Conservation (phyloP, 768 basidiomycete genomes). For the Tricholoma hemisulphureum region DNA sequence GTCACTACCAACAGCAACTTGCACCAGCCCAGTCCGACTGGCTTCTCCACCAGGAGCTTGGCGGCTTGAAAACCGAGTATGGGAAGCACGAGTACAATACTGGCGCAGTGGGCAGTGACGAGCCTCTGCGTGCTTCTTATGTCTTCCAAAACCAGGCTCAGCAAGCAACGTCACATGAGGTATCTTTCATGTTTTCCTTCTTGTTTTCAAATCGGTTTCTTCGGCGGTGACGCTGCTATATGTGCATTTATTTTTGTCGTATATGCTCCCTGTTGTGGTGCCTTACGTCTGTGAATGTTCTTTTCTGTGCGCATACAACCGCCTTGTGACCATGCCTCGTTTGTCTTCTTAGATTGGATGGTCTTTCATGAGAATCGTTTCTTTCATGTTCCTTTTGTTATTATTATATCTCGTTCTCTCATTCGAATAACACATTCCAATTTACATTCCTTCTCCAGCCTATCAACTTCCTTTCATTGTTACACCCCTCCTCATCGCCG, state of each 20-base stretch:
- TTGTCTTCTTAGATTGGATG: too few relatives aligned
- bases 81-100: conserved; percentile 6
- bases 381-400: too few relatives aligned
- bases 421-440: conserved; percentile 15
- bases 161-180: conserved; percentile 1
- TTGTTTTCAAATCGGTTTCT: too few relatives aligned
- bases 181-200: not conserved
- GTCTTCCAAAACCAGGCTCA: conserved; percentile 18
- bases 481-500: conserved; percentile 83
- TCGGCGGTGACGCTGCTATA: not conserved
- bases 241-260: too few relatives aligned
- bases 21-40: conserved; percentile 11
- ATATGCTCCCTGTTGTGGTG: too few relatives aligned
- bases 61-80: not conserved
- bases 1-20: conserved; percentile 26
- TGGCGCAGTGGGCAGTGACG: conserved; percentile 6
- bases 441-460: conserved; percentile 46
- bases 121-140: conserved; percentile 2
- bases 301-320: not conserved
- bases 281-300: too few relatives aligned
- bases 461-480: conserved; percentile 83
- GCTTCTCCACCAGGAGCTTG: conserved; percentile 7
- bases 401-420: not conserved
- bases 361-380: too few relatives aligned
- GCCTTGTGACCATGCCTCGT: not conserved